Conservation (phyloP, 352 stramenopile species). For the Thalassiosira hispida region DNA sequence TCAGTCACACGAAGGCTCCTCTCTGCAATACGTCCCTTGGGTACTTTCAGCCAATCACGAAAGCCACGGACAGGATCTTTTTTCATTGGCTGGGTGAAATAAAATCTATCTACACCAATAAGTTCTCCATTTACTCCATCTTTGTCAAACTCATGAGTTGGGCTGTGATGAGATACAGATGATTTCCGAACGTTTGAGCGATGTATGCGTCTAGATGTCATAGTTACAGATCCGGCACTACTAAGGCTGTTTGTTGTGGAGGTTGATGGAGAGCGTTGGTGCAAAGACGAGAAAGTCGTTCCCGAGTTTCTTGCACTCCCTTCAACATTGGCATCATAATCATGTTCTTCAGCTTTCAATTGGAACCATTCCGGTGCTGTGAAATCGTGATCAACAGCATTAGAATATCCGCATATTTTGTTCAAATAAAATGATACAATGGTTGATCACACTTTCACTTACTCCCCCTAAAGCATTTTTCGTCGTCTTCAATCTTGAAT, state of each 20-base stretch:
- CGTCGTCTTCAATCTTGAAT: slow-evolving; percentile 63
- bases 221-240: slow-evolving; percentile 50
- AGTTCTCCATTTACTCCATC: slow-evolving; percentile 57
- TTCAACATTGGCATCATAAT: slow-evolving; percentile 33
- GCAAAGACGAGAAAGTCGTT: slow-evolving; percentile 4
- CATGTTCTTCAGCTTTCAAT: slow-evolving; percentile 54
- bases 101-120: slow-evolving; percentile 82
- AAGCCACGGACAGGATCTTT: slow-evolving; percentile 66
- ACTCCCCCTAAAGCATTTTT: slow-evolving; percentile 73
- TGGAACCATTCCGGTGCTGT: slow-evolving; percentile 67
- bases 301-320: slow-evolving; percentile 17
- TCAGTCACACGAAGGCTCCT: slow-evolving; percentile 82
- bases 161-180: slow-evolving; percentile 25
- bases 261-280: slow-evolving; percentile 44
- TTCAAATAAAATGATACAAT: slow-evolving; percentile 1
- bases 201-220: slow-evolving; percentile 38
- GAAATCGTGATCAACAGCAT: slow-evolving; percentile 6
- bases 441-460: slow-evolving; percentile 42
- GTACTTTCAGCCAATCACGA: slow-evolving; percentile 79
- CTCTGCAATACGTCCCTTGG: slow-evolving; percentile 70
- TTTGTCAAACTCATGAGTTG: slow-evolving; percentile 42
- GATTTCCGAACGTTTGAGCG: slow-evolving; percentile 44
- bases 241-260: slow-evolving; percentile 55
- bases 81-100: slow-evolving; percentile 82
- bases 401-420: background rate